Evolutionary conservation across 73 alveolate species (phyloP).

Genomic region (Effrenium voratum): DNA sequence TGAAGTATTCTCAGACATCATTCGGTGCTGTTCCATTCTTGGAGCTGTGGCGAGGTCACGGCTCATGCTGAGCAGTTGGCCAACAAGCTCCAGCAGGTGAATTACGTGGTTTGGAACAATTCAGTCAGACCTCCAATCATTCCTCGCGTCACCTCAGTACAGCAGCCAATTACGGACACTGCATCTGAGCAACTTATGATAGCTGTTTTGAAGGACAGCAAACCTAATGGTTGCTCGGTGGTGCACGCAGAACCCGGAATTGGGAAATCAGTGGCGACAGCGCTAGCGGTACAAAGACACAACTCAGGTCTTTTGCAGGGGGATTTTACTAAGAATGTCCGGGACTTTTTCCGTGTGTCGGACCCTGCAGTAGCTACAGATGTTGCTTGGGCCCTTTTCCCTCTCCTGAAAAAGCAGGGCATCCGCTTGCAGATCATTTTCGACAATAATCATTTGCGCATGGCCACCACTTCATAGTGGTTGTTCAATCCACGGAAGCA

Average conservation of each 20-base stretch:
- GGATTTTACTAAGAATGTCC: background rate
- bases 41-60: no score
- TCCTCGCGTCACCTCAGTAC: no score
- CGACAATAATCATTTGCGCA: conserved; percentile 21
- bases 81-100: no score
- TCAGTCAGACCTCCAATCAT: no score
- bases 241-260: conserved; percentile 62
- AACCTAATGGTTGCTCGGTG: conserved; percentile 15
- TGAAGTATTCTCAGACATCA: no score
- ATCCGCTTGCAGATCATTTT: conserved; percentile 48
- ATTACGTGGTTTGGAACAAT: no score
- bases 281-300: conserved; percentile 43
- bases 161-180: conserved; percentile 7
- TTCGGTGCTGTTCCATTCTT: no score
- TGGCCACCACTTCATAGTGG: conserved; percentile 64
- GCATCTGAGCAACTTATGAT: conserved; percentile 17
- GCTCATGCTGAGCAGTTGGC: no score
- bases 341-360: conserved; percentile 44
- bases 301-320: conserved; percentile 37
- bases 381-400: conserved; percentile 33
- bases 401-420: conserved; percentile 24
- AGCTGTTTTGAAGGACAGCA: conserved; percentile 10
- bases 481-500: conserved; percentile 28
- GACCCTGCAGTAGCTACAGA: background rate
- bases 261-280: conserved; percentile 40